phyloP scores from a whole-genome alignment of 495 filamentous ascomycete genomes.

The Neurospora terricola region DNA sequence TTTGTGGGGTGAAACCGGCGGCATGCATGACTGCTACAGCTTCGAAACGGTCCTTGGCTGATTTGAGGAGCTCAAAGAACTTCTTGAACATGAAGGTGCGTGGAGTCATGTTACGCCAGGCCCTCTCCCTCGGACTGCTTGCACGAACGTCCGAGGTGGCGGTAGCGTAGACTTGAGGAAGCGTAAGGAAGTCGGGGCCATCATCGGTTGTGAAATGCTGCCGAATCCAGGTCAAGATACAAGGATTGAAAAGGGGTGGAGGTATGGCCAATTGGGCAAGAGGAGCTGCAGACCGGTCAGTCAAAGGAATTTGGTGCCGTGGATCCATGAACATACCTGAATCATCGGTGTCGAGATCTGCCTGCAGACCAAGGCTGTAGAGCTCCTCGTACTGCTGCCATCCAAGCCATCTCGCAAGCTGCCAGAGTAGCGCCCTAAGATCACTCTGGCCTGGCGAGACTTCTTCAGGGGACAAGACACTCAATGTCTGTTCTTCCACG shows the following conservation, averaged over 20 bases:
- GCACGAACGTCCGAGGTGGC: slow-evolving; percentile 1
- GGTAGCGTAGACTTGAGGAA: slow-evolving; percentile 41
- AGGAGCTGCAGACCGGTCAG: background rate
- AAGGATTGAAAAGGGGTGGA: slow-evolving; percentile 44
- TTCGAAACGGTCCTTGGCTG: slow-evolving; percentile 30
- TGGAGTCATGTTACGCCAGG: slow-evolving; percentile 34
- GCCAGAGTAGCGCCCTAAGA: slow-evolving; percentile 62
- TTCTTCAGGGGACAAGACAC: slow-evolving; percentile 49
- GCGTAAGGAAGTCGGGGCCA: slow-evolving; percentile 44
- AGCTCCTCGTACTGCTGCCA: slow-evolving; percentile 65
- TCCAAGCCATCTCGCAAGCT: slow-evolving; percentile 74
- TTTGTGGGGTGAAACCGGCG: slow-evolving; percentile 42
- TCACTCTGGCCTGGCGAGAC: slow-evolving; percentile 40
- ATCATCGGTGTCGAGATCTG: slow-evolving; percentile 15
- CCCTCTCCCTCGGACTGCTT: slow-evolving; percentile 3
- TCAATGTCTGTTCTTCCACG: slow-evolving; percentile 80
- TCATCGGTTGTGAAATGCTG: slow-evolving; percentile 44
- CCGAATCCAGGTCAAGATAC: slow-evolving; percentile 56
- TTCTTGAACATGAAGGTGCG: slow-evolving; percentile 56
- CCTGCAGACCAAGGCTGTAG: slow-evolving; percentile 62
- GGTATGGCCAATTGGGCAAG: slow-evolving; percentile 40
- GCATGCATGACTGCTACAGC: slow-evolving; percentile 53
- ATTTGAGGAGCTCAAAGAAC: slow-evolving; percentile 36
- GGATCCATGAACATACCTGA: slow-evolving; percentile 14
- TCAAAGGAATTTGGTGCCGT: background rate